Evolutionary conservation across 768 basidiomycete genomes (phyloP).

Genomic region (Pulveroboletus ravenelii): DNA sequence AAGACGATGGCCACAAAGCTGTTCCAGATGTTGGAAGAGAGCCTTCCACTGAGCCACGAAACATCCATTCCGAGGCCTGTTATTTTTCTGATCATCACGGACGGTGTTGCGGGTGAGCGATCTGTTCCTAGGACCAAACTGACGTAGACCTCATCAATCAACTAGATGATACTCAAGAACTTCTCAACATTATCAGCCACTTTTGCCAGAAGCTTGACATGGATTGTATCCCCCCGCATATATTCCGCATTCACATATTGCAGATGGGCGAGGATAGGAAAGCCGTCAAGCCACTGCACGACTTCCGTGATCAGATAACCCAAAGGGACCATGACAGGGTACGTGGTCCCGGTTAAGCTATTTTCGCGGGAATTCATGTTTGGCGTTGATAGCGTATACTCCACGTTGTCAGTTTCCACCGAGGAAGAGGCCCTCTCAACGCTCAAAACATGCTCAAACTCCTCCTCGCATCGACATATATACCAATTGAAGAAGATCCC

Average conservation of each 20-base stretch:
- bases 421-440: slow-evolving; percentile 20
- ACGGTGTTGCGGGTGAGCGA: slow-evolving; percentile 16
- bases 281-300: slow-evolving; percentile 19
- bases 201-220: slow-evolving; percentile 11
- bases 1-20: slow-evolving; percentile 18
- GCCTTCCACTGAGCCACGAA: slow-evolving; percentile 2
- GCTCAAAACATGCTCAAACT: slow-evolving; percentile 17
- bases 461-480: slow-evolving; percentile 16
- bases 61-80: slow-evolving; percentile 6
- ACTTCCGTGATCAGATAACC: slow-evolving; percentile 18
- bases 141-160: background rate
- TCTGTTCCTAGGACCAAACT: background rate
- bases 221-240: slow-evolving; percentile 5
- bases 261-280: slow-evolving; percentile 24
- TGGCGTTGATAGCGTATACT: slow-evolving; percentile 12
- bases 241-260: slow-evolving; percentile 23
- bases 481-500: slow-evolving; percentile 20
- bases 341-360: background rate
- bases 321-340: slow-evolving; percentile 14
- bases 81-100: slow-evolving; percentile 18
- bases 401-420: slow-evolving; percentile 20
- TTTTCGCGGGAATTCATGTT: background rate
- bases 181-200: slow-evolving; percentile 6
- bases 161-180: slow-evolving; percentile 13
- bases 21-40: slow-evolving; percentile 16